These are phyloP conservation scores for Yamadazyma kitorensis DNA, from an alignment of 805 yeast species.

Conservation along the genomic window DNA sequence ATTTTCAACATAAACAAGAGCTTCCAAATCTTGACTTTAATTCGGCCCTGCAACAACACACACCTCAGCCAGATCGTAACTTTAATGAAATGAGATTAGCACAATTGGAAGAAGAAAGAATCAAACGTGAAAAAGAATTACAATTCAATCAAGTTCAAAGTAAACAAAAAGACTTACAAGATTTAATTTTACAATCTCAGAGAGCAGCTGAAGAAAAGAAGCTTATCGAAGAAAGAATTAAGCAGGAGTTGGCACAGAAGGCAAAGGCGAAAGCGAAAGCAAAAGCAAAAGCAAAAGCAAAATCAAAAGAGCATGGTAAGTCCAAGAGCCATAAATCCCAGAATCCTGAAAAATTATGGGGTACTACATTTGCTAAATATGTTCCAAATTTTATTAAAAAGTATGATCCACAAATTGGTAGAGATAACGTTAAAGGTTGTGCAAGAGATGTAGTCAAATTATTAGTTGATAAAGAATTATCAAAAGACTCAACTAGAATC, in stretches of 20 bases:
- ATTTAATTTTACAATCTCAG: conserved; percentile 33
- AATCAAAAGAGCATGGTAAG: conserved; percentile 2
- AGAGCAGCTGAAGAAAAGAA: conserved; percentile 29
- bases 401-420: conserved; percentile 64
- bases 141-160: conserved; percentile 31
- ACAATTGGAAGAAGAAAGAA: conserved; percentile 31
- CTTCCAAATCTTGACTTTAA: neutral
- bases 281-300: conserved; percentile 10
- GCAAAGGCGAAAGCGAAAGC: conserved; percentile 14
- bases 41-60: neutral
- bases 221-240: conserved; percentile 21
- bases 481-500: conserved; percentile 35
- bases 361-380: conserved; percentile 57
- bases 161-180: conserved; percentile 34
- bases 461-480: conserved; percentile 66
- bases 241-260: conserved; percentile 21
- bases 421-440: conserved; percentile 70
- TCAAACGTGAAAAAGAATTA: conserved; percentile 29
- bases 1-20: neutral
- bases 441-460: conserved; percentile 74
- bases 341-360: conserved; percentile 36
- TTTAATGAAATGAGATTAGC: conserved; percentile 22
- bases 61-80: conserved; percentile 1
- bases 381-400: conserved; percentile 78
- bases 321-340: too few species aligned